Evolutionary conservation across 2,329 filamentous ascomycete genomes (phyloP).

Genomic region (Anthostomella pinea): DNA sequence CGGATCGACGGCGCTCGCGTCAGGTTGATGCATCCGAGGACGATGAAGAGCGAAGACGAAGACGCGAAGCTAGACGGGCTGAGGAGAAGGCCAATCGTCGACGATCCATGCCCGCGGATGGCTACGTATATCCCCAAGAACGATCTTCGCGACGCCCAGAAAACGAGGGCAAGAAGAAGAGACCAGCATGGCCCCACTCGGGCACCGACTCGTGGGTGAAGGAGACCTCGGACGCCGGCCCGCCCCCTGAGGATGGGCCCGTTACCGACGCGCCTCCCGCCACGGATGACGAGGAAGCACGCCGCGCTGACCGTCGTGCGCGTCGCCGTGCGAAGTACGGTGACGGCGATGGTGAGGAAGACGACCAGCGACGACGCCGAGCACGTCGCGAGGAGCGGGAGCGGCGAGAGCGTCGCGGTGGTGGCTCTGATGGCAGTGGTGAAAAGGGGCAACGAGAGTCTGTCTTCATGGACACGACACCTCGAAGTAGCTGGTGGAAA

Average conservation of each 20-base stretch:
- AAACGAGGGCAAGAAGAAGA: constrained; percentile 32
- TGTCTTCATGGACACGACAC: constrained; percentile 44
- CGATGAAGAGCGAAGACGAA: constrained; percentile 51
- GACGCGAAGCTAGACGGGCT: constrained; percentile 50
- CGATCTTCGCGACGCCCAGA: constrained; percentile 35
- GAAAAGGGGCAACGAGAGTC: constrained; percentile 40
- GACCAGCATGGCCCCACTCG: constrained; percentile 57
- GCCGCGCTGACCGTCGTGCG: constrained; percentile 47
- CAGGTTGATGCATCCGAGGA: constrained; percentile 45
- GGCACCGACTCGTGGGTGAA: constrained; percentile 66
- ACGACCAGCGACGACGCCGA: constrained; percentile 43
- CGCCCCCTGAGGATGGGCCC: constrained; percentile 47
- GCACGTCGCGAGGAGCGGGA: constrained; percentile 43
- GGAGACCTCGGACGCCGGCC: constrained; percentile 60
- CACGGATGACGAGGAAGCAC: constrained; percentile 46
- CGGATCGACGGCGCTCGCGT: constrained; percentile 49
- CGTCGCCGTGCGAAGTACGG: constrained; percentile 44
- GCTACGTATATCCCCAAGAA: constrained; percentile 43
- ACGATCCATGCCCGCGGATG: constrained; percentile 42
- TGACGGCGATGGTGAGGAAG: constrained; percentile 40
- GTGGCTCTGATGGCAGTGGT: constrained; percentile 31
- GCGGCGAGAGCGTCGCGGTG: constrained; percentile 33
- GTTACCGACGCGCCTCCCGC: constrained; percentile 35
- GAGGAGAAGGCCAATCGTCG: constrained; percentile 41
- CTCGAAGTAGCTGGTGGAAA: constrained; percentile 59